Percentiles rank a stretch among this genome's conserved stretches.
Evolutionary conservation across 2,329 filamentous ascomycete genomes (phyloP).

Genomic region (Curvularia hawaiiensis): DNA sequence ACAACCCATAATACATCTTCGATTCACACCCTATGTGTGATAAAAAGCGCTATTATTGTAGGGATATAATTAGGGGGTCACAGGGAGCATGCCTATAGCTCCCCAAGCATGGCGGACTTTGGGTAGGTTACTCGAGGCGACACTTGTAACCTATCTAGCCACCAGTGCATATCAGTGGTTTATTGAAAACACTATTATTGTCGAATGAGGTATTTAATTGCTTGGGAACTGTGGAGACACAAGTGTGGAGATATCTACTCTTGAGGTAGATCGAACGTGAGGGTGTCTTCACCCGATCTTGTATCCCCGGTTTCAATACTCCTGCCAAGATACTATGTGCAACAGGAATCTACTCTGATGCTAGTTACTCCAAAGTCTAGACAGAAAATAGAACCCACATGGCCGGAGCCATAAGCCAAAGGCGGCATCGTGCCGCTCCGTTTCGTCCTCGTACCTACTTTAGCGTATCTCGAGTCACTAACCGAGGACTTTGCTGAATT

Average conservation of each 20-base stretch:
- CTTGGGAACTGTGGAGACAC: not conserved
- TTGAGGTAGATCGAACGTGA: not conserved
- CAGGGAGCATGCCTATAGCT: not conserved
- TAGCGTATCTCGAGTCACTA: not conserved
- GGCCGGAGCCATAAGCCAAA: not conserved
- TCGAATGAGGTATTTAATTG: not conserved
- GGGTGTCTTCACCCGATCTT: not conserved
- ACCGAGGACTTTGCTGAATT: not conserved
- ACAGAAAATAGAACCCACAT: not conserved
- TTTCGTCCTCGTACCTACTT: not conserved
- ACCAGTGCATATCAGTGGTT: not conserved
- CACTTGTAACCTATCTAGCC: not conserved
- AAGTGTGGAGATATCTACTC: not conserved
- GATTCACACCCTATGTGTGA: not conserved
- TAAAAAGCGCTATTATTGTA: not conserved
- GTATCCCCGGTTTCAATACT: not conserved
- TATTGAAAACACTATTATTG: not conserved
- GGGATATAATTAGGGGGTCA: not conserved
- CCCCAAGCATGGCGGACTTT: not conserved
- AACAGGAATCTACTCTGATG: not conserved
- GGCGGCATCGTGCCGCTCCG: not conserved
- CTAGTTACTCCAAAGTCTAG: not conserved
- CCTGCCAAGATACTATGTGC: not conserved
- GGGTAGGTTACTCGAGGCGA: not conserved
- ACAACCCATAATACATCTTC: not conserved